Percentiles rank a stretch among this genome's conserved stretches.
phyloP scores from a whole-genome alignment of 2,329 filamentous ascomycete genomes.

The Rhynchosporium secalis region DNA sequence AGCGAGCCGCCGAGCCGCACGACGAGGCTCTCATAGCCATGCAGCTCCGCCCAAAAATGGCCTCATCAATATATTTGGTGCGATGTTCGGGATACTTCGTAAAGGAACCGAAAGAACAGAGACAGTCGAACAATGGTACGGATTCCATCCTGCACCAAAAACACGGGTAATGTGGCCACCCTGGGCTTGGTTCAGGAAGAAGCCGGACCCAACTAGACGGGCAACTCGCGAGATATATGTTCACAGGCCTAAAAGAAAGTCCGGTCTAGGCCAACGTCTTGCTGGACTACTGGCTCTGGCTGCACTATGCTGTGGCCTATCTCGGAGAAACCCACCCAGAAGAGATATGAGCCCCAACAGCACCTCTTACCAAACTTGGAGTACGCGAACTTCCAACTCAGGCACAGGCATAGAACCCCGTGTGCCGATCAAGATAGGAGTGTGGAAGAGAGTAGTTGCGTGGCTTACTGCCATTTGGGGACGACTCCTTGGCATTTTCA shows the following conservation, averaged over 20 bases:
- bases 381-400: background rate
- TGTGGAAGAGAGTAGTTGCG: background rate
- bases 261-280: background rate
- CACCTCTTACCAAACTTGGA: background rate
- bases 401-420: background rate
- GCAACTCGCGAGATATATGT: background rate
- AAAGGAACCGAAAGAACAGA: background rate
- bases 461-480: background rate
- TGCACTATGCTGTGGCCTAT: background rate
- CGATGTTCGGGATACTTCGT: background rate
- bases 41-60: background rate
- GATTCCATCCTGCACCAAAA: background rate
- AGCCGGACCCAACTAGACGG: background rate
- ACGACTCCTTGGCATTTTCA: background rate
- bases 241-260: background rate
- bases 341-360: background rate
- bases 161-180: conserved; percentile 1
- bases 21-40: background rate
- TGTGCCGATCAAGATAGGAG: background rate
- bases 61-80: background rate
- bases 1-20: background rate
- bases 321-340: background rate
- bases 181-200: conserved; percentile 7
- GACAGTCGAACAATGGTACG: background rate
- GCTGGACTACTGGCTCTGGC: background rate